These are phyloP conservation scores for Geotrichum siamense DNA, from an alignment of 1,139 yeast species.

Conservation along the genomic window DNA sequence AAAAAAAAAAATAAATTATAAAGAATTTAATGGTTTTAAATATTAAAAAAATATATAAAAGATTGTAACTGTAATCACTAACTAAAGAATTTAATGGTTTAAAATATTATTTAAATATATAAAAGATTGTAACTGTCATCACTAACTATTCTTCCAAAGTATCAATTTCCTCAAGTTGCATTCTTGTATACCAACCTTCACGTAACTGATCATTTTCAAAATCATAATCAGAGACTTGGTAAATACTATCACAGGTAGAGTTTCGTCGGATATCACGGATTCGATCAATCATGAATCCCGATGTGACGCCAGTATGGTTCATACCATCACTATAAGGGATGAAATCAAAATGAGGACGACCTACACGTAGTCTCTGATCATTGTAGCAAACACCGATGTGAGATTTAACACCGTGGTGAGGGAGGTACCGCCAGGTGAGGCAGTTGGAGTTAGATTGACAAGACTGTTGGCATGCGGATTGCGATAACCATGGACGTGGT, in stretches of 20 bases:
- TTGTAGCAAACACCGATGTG: constrained; percentile 20
- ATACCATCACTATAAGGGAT: constrained; percentile 2
- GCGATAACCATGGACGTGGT: constrained; percentile 23
- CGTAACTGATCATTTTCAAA: constrained; percentile 2
- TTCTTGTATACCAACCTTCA: constrained; percentile 13
- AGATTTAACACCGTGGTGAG: constrained; percentile 6
- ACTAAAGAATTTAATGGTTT: no score
- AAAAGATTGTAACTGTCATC: no score
- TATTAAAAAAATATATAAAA: no score
- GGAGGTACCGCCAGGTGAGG: constrained; percentile 26
- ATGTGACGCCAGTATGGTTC: constrained; percentile 7
- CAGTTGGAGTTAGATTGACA: constrained; percentile 25
- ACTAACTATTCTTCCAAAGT: constrained; percentile 13
- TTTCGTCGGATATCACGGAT: constrained; percentile 3
- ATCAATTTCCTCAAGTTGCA: constrained; percentile 2
- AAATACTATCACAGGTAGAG: constrained; percentile 5
- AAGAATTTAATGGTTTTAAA: no score
- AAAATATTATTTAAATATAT: no score
- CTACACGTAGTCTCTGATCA: constrained; percentile 10
- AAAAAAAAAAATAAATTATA: no score
- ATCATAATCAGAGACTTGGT: constrained; percentile 1
- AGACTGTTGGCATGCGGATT: constrained; percentile 24
- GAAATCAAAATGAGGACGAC: constrained; percentile 11
- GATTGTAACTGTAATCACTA: no score
- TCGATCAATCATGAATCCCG: constrained; percentile 8